Conservation (phyloP, 225 moss, liverwort and hornwort genomes). For the Marchantia polymorpha region DNA sequence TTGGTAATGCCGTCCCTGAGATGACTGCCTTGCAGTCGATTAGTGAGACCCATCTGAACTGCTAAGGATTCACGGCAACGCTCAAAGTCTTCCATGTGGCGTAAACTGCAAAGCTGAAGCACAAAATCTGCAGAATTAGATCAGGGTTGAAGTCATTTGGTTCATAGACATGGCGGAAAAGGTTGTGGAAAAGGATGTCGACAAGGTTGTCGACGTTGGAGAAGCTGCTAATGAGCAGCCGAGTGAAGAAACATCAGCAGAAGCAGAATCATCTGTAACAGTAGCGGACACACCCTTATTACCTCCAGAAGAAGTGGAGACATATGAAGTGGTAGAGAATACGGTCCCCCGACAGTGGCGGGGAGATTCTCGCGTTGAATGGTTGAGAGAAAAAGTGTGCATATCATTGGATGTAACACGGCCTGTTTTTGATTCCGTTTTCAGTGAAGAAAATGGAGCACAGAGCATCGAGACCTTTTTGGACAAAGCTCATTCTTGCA, state of each 20-base stretch:
- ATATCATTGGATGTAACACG: constrained; percentile 41
- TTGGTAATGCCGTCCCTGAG: no score
- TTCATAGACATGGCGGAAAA: neutral
- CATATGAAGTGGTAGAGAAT: constrained; percentile 1
- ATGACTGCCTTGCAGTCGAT: no score
- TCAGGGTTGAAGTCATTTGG: neutral
- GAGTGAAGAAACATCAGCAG: neutral
- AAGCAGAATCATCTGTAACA: no score
- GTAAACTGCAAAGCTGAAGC: neutral
- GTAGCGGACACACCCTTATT: neutral
- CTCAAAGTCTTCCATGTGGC: no score
- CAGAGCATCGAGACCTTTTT: constrained; percentile 40
- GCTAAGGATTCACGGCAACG: no score
- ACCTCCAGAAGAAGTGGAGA: neutral
- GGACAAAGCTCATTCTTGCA: constrained; percentile 36
- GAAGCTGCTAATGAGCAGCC: neutral
- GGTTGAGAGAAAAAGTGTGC: constrained; percentile 61
- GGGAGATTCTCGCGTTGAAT: constrained; percentile 56
- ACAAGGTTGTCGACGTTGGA: neutral
- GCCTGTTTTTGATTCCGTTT: constrained; percentile 40
- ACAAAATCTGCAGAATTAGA: neutral
- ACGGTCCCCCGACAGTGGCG: constrained; percentile 39
- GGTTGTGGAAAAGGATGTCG: neutral
- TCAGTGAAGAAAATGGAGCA: constrained; percentile 37
- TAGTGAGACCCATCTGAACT: no score